phyloP scores from a whole-genome alignment of 441 rosid species.

The Syzygium syzygioides region DNA sequence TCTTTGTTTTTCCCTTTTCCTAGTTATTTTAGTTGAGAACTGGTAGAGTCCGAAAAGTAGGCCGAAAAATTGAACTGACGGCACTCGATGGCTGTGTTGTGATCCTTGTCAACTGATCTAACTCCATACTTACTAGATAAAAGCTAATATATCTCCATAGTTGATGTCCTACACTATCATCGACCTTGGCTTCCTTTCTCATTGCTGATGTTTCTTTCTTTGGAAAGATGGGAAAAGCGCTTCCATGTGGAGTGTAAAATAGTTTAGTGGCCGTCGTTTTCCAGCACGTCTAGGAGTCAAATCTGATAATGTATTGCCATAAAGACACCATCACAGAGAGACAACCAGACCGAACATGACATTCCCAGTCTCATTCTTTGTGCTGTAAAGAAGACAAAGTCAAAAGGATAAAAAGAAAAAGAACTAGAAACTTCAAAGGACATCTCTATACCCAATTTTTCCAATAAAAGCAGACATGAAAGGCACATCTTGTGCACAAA shows the following conservation, averaged over 20 bases:
- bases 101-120: background rate
- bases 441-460: conserved; percentile 8
- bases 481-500: background rate
- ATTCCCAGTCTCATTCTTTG: conserved; percentile 1
- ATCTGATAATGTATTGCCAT: background rate
- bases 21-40: background rate
- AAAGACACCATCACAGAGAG: background rate
- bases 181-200: background rate
- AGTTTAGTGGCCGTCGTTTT: background rate
- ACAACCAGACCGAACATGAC: background rate
- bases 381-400: conserved; percentile 19
- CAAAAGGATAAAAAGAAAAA: conserved; percentile 14
- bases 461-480: conserved; percentile 23
- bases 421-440: background rate
- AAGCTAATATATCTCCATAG: background rate
- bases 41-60: background rate
- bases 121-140: background rate
- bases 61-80: background rate
- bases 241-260: background rate
- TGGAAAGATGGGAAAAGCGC: background rate
- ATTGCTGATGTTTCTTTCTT: background rate
- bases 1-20: background rate
- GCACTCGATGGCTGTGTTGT: background rate
- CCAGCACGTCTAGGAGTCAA: background rate
- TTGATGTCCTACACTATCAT: background rate